Base-by-base conservation (phyloP, 2,329 filamentous ascomycete genomes). In the Ophiostoma tasmaniense region DNA sequence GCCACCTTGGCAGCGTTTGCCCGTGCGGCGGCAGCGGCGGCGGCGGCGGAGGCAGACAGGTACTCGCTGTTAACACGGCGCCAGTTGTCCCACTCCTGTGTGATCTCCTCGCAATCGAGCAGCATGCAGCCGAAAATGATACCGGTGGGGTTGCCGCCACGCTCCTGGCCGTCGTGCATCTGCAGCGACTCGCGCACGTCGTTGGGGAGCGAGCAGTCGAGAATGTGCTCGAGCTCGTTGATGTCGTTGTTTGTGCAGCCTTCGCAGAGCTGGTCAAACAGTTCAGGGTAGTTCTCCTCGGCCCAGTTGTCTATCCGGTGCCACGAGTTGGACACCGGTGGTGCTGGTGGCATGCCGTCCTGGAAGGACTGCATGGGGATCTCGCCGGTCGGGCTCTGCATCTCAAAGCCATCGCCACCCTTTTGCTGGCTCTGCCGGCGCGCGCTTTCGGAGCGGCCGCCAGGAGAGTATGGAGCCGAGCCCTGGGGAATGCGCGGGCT, bases 81-180 rank as follows among this genome's bases (percentile, higher is more conserved):
- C 95, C 95, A 99, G 76, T 97, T 96, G 75, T 91, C 90, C 92
- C 94, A 98, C 78, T 99, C 95, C 78, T 97, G 93, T 28, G 97
- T 90, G 74, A 99, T 97, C 77, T 99, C 95, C 79, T 99, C 95
- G 76, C 95, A 98, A 78, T 99, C 95, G 70, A 99, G 86, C 72
- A 99, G 81, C 95, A 99, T 99, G 77, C 88, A 90, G 71, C 93
- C 87, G 75, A 99, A 98, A 71, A 99, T 87, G 73, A 98, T 90
- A 72, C 95, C 95, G 0, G 94, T 97, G 0, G 95, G 95, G 69
- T 85, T 85, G 72, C 95, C 95, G 71, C 93, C 92, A 72, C 95
- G 90, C 80, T 99, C 95, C 79, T 99, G 95, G n/a, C 95, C 95
- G 76, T 99, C 95, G 78, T 99, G 95, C 67, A 92, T 79, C 81